These are phyloP conservation scores for Volvariella volvacea DNA, from an alignment of 1,284 basidiomycete genomes.

Conservation along the genomic window DNA sequence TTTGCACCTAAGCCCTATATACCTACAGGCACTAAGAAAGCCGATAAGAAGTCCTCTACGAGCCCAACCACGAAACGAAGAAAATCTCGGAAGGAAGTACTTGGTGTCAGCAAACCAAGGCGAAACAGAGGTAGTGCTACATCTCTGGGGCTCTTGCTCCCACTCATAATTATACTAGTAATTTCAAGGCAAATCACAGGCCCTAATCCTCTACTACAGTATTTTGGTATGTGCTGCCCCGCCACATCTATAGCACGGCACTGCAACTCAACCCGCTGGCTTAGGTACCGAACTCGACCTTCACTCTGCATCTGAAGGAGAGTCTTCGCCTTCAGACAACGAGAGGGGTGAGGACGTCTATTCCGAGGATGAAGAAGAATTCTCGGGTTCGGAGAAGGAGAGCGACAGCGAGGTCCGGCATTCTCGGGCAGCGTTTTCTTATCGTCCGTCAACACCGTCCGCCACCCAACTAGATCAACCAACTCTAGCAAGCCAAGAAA, in stretches of 20 bases:
- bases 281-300: conserved; percentile 31
- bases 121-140: conserved; percentile 1
- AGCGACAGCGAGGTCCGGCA: not conserved
- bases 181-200: conserved; percentile 1
- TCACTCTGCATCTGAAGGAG: conserved; percentile 39
- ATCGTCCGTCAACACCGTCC: not conserved
- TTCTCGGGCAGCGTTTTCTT: not conserved
- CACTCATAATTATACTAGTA: not conserved
- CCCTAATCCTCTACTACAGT: conserved; percentile 28
- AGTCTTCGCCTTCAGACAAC: conserved; percentile 23
- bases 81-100: conserved; percentile 7
- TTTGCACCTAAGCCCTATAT: conserved; percentile 38
- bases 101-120: conserved; percentile 2
- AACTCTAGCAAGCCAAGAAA: conserved; percentile 11
- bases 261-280: not conserved
- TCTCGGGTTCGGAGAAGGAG: conserved; percentile 19
- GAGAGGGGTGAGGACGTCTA: conserved; percentile 20
- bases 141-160: not conserved
- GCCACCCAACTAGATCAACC: conserved; percentile 2
- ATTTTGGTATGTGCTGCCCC: conserved; percentile 24
- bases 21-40: conserved; percentile 8
- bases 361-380: conserved; percentile 18
- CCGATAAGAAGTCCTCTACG: conserved; percentile 2
- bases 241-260: not conserved
- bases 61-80: conserved; percentile 9